These are phyloP conservation scores for Lolium perenne DNA, from an alignment of 176 grass and related monocot genomes.

Conservation along the genomic window DNA sequence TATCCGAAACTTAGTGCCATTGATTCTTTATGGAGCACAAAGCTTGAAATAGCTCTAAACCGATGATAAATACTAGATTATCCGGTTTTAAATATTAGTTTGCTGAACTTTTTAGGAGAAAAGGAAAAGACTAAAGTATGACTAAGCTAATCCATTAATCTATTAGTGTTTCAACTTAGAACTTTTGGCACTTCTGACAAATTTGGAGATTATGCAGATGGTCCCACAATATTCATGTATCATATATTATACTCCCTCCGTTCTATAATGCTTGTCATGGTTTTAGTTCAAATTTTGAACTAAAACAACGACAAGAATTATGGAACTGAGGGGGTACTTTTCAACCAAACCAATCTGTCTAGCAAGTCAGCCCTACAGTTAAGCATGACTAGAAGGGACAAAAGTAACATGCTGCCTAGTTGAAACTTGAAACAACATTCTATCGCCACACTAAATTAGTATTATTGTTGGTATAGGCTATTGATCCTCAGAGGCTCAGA, in stretches of 20 bases:
- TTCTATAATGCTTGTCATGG: no score
- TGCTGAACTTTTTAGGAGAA: background rate
- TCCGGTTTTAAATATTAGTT: background rate
- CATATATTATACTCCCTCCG: background rate
- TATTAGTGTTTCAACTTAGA: slow-evolving; percentile 19
- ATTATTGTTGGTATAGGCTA: background rate
- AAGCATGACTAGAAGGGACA: background rate
- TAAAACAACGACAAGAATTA: no score
- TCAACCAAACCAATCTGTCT: background rate
- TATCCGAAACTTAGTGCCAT: no score
- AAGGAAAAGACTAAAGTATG: background rate
- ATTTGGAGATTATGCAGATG: background rate
- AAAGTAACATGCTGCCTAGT: background rate
- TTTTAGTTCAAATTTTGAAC: no score
- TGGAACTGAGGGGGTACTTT: no score
- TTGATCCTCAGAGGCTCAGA: background rate
- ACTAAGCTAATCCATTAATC: slow-evolving; percentile 4
- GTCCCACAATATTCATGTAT: background rate
- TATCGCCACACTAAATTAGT: background rate
- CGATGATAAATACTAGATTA: background rate
- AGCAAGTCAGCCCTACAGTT: background rate
- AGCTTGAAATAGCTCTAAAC: background rate
- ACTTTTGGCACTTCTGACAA: background rate
- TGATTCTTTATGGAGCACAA: background rate
- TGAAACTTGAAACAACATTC: background rate